A percentile compares a stretch with the other conserved stretches of the same genome.
These are phyloP conservation scores for Amphicarpaea edgeworthii DNA, from an alignment of 306 rosid genomes.

Conservation along the genomic window DNA sequence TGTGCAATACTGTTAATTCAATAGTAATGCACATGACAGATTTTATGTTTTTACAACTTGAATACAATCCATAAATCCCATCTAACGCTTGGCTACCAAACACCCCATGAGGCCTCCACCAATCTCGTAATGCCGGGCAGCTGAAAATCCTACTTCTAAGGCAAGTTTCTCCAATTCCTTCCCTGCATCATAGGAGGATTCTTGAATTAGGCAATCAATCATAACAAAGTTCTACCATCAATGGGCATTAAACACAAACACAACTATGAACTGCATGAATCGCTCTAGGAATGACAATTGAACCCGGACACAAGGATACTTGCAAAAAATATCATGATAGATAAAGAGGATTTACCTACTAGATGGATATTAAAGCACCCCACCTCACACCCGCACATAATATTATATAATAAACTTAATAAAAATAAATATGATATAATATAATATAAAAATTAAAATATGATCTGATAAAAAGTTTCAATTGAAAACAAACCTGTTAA, in stretches of 20 bases:
- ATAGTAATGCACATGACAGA: conserved; percentile 1
- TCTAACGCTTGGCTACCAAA: conserved; percentile 75
- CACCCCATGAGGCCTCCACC: conserved; percentile 91
- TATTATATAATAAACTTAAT: too few relatives aligned
- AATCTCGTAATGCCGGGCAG: conserved; percentile 78
- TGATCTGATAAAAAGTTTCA: neutral
- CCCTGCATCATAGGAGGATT: conserved; percentile 61
- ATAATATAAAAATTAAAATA: too few relatives aligned
- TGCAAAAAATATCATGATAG: too few relatives aligned
- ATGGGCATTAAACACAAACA: too few relatives aligned
- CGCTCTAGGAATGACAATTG: too few relatives aligned
- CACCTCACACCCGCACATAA: too few relatives aligned
- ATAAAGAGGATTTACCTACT: too few relatives aligned
- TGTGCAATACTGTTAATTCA: neutral
- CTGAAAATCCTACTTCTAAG: conserved; percentile 80
- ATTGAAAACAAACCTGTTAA: conserved; percentile 70
- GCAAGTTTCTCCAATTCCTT: conserved; percentile 85
- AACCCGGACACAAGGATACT: too few relatives aligned
- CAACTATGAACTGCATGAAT: too few relatives aligned
- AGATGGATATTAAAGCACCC: too few relatives aligned
- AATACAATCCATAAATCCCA: conserved; percentile 33
- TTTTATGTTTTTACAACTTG: conserved; percentile 20
- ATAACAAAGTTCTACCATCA: conserved; percentile 16
- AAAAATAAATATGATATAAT: too few relatives aligned
- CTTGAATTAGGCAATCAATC: conserved; percentile 36